Evolutionary conservation across 169 alveolate species (phyloP).

Genomic region (Plasmodium fragile): DNA sequence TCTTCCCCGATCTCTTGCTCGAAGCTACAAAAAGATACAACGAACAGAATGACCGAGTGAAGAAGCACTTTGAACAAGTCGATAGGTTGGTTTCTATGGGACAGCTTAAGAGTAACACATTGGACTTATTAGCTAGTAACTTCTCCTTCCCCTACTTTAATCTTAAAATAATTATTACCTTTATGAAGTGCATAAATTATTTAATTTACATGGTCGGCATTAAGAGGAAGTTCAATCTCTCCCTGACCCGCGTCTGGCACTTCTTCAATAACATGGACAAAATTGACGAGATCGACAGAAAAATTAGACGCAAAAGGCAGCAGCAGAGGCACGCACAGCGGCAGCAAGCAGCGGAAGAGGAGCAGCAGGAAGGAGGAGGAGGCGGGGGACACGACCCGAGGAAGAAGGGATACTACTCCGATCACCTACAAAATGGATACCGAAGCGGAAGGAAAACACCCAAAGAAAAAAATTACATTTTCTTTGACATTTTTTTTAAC

Average conservation of each 20-base stretch:
- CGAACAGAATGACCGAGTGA: constrained; percentile 23
- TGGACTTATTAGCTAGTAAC: constrained; percentile 6
- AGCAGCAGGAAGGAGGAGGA: background rate
- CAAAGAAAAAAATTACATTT: constrained; percentile 8
- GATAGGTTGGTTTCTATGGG: constrained; percentile 46
- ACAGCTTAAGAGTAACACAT: background rate
- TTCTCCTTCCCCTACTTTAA: constrained; percentile 20
- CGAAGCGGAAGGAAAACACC: background rate
- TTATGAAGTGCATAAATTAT: constrained; percentile 69
- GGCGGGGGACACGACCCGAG: background rate
- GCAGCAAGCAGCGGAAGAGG: background rate
- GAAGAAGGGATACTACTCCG: background rate
- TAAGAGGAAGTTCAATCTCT: constrained; percentile 66
- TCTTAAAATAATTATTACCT: constrained; percentile 61
- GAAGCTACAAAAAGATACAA: constrained; percentile 33
- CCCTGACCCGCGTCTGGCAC: constrained; percentile 55
- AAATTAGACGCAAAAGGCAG: background rate
- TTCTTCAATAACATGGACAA: constrained; percentile 65
- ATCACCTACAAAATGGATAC: background rate
- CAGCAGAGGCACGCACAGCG: background rate
- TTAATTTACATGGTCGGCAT: constrained; percentile 62
- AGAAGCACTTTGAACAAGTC: constrained; percentile 26
- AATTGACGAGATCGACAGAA: constrained; percentile 34
- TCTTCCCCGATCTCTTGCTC: constrained; percentile 34
- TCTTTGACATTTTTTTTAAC: constrained; percentile 58